Base-by-base conservation (phyloP, 768 basidiomycete genomes). In the Rhodotorula diobovata region DNA sequence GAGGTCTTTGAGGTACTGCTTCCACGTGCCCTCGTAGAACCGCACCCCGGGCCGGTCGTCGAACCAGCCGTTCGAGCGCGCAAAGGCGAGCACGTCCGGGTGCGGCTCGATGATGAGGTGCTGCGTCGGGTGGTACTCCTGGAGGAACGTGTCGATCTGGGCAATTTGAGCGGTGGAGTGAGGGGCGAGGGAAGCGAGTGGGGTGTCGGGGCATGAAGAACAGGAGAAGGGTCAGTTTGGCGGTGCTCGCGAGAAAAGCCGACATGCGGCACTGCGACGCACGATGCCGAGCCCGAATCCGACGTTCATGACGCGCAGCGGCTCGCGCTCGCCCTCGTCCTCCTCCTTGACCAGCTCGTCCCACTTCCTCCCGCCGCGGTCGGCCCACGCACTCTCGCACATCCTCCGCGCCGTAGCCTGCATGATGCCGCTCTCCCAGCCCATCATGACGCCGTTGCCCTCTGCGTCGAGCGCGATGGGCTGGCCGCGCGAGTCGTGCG, bases 381-480 rank as follows among this genome's bases (percentile, higher is more conserved):
- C 71, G 37, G 1, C 32, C 51, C 37, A 41, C 32, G 80, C 78
- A 56, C 84, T 83, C 48, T 78, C 77, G 71, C 87, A 88, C 72
- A 97, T 83, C 63, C 80, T 64, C 84, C 79, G 30, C 91, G 65
- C 93, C 10, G 93, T 95, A 76, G 87, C 84, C 68, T 83, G 79
- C 96, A 98, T 98, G 77, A 98, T 91, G 15, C 81, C 84, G 56
- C 82, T 81, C 80, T 99, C 96, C 96, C 96, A 99, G 2, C 93
- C 92, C 96, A 99, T 99, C 96, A 99, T 99, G 11, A 99, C 95
- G 21, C 93, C 92, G n/a, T 94, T 86, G 69, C 93, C 89, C 73
- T 89, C 88, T 14, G 81, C 83, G 39, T 86, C 87, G 23, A 90
- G 81, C 71, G 93, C 96, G 32, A 96, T 85, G 61, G 92, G 89